Base-by-base conservation (phyloP, 1,284 basidiomycete species). In the Fomitopsis betulina region DNA sequence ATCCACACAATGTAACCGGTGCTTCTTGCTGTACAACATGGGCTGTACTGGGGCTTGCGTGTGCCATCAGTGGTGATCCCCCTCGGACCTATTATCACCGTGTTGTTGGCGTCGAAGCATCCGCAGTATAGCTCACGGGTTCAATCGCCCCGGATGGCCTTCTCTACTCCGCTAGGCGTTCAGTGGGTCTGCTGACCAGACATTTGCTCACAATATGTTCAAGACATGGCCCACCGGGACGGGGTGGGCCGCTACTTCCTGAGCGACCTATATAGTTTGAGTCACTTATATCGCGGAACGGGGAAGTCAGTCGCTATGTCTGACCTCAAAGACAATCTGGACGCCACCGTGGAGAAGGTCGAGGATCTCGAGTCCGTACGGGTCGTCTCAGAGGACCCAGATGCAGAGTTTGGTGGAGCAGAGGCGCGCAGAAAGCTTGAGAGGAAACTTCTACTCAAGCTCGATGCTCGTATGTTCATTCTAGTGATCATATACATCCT, bases 401-500 rank as follows among this genome's bases (percentile, higher is more conserved):
- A 76, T 57, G 71, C 68, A 19, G 74, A 77, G 63, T 79, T 79
- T 62, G 79, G 77, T 49, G 75, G 79, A 45, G 63, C 67, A 57
- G 72, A 78, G 58, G 74, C 62, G 61, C 65, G 78, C 62, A 70
- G 70, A 59, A 66, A 75, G 55, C 63, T 87, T 27, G 83, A 88
- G 70, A 77, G 73, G 60, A 72, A 69, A 57, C 70, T 88, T n/a
- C 69, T 88, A 52, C 71, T 74, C 55, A 91, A 88, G 68, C 68
- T 90, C 32, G 87, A 90, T 68, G 58, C 73, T 13, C 76, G 85
- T 38, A 86, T 87, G 81, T 79, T 79, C 38, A 85, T 89, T 52
- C 73, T 89, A 15, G 75, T 89, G 49, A 64, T 87, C 23, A 83
- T 89, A 19, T 87, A 89, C 63, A 83, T 88, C 54, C 74, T 89